Base-by-base conservation (phyloP, 192 early-diverging fungal species). In the Spizellomyces sp. region DNA sequence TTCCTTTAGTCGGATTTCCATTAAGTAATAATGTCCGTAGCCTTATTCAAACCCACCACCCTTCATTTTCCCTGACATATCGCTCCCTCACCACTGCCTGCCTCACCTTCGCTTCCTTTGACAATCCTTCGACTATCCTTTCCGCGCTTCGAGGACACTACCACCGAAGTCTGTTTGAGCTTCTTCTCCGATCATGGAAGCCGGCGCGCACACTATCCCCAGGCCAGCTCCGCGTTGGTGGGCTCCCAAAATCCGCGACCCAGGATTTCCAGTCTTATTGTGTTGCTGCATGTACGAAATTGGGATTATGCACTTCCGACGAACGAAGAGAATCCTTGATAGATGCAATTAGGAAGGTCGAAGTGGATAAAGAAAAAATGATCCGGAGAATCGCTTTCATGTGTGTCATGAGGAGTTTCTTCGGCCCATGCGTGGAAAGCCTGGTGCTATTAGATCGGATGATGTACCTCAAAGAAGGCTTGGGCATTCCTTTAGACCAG, bases 61-160 rank as follows among this genome's bases (percentile, higher is more conserved):
- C 69, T 17, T 44, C 69, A 1, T 27, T 70, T 27, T 17, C 9
- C 9, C 52, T 69, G 9, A 69, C 6, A n/a, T 19, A 57, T 10
- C 67, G 67, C n/a, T n/a, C 56, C 50, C 67, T 69, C 54, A 36
- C 67, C 19, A 15, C 57, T 43, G 67, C 67, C 8, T 58, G 56
- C 44, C 55, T 69, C 15, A 58, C 67, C 22, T 70, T 70, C 45
- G 45, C 69, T 14, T 61, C 69, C 45, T 70, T 70, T 50, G n/a
- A 15, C 1, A 46, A 70, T 57, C 59, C 45, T 21, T 14, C 43
- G 17, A 43, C 69, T 17, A 70, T 70, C 58, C 41, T 15, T 7
- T 62, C 58, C 10, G 15, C 69, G 15, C 22, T 70, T 4, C 27
- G 45, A 9, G 58, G 58, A 36, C 69, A 70, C 58, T 47, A 62